Conservation (phyloP, 2,329 filamentous ascomycete species). For the Pestalotiopsis fici region DNA sequence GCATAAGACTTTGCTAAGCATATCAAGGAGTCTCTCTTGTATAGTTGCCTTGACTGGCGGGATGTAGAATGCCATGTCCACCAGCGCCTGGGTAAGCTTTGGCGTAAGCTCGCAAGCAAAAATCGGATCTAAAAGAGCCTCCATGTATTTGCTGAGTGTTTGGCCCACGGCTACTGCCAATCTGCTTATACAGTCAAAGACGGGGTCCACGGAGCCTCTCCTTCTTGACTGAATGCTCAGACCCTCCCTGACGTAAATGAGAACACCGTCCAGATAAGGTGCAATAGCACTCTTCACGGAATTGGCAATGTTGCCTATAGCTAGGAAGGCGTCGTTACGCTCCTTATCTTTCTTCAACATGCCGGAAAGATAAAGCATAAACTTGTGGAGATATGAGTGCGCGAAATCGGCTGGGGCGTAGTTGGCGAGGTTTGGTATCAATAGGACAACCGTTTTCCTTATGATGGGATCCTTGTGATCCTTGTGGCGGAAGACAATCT, state of each 20-base stretch:
- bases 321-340: conserved; percentile 89
- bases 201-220: conserved; percentile 69
- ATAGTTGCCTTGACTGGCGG: conserved; percentile 91
- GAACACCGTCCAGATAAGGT: conserved; percentile 90
- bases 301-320: conserved; percentile 94
- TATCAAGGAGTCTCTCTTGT: conserved; percentile 89
- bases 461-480: conserved; percentile 90
- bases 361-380: conserved; percentile 93
- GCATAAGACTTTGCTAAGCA: conserved; percentile 91
- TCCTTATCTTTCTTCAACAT: conserved; percentile 96
- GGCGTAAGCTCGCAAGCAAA: conserved; percentile 95
- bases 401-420: conserved; percentile 93
- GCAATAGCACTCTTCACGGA: conserved; percentile 94
- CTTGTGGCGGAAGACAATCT: conserved; percentile 89
- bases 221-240: conserved; percentile 77
- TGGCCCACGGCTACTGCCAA: conserved; percentile 94
- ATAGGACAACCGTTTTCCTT: conserved; percentile 82
- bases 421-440: conserved; percentile 89
- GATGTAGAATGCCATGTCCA: conserved; percentile 99
- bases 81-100: conserved; percentile 89
- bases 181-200: conserved; percentile 97
- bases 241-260: conserved; percentile 91
- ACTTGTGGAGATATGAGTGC: conserved; percentile 84
- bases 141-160: conserved; percentile 97
- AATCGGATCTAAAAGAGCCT: conserved; percentile 90